phyloP scores from a whole-genome alignment of 176 grass and related monocot genomes.

The Triticum dicoccoides region DNA sequence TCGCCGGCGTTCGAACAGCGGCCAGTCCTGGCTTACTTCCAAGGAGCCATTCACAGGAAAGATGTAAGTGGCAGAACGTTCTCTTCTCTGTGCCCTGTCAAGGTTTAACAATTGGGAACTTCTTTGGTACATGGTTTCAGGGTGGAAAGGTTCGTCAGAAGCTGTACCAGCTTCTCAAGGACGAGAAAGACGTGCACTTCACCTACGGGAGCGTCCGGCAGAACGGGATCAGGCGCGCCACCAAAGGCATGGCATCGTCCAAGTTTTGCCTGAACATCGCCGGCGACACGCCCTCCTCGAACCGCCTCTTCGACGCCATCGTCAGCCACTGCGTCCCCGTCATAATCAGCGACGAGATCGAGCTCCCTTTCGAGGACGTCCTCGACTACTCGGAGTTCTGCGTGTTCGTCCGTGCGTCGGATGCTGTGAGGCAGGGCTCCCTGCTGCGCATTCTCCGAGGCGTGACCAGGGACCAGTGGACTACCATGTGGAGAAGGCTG shows the following conservation, averaged over 20 bases:
- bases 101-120: background rate
- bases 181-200: constrained; percentile 70
- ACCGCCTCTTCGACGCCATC: constrained; percentile 88
- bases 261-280: constrained; percentile 90
- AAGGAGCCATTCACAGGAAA: constrained; percentile 84
- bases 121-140: constrained; percentile 28
- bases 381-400: constrained; percentile 89
- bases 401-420: constrained; percentile 65
- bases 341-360: constrained; percentile 77
- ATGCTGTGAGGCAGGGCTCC: constrained; percentile 47
- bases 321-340: constrained; percentile 79
- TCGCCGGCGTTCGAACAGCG: constrained; percentile 52
- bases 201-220: constrained; percentile 72
- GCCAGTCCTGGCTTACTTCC: constrained; percentile 65
- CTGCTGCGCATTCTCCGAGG: constrained; percentile 48
- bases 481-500: constrained; percentile 50
- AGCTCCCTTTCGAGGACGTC: constrained; percentile 83
- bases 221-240: constrained; percentile 63
- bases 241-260: constrained; percentile 62
- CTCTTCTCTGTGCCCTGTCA: background rate
- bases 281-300: constrained; percentile 81
- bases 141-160: constrained; percentile 76
- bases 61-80: constrained; percentile 42
- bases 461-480: constrained; percentile 42
- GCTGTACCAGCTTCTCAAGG: constrained; percentile 65